A percentile compares a stretch with the other conserved stretches of the same genome.
phyloP scores from a whole-genome alignment of 1,284 basidiomycete genomes.

The Garcileccinum viscosum region DNA sequence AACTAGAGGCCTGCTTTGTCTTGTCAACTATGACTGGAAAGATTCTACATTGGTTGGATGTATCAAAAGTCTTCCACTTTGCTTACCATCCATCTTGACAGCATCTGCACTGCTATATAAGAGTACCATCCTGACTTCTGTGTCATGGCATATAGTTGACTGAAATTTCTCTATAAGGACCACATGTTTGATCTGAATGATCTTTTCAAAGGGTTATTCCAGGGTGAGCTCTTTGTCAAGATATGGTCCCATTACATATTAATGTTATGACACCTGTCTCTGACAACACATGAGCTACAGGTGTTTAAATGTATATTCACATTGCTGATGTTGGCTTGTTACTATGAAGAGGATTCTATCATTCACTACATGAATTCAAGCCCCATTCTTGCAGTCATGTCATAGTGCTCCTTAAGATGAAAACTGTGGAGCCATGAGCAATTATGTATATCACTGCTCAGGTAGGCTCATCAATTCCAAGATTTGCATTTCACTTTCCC shows the following conservation, averaged over 20 bases:
- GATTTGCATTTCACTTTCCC: neutral
- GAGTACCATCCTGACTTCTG: neutral
- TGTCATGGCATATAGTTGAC: neutral
- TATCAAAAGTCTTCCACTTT: neutral
- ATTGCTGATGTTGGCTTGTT: neutral
- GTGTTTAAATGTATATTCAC: slow-evolving; percentile 1
- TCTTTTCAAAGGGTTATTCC: neutral
- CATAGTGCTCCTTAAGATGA: neutral
- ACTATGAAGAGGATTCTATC: neutral
- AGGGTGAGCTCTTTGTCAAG: neutral
- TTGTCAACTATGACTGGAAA: neutral
- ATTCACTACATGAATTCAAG: neutral
- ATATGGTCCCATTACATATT: neutral
- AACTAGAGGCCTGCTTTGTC: neutral
- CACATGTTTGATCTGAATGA: neutral
- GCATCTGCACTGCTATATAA: neutral
- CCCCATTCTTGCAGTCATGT: neutral
- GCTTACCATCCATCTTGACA: neutral
- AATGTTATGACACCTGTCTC: neutral
- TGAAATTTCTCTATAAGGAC: neutral
- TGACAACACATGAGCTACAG: neutral
- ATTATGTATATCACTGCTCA: neutral
- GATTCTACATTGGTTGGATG: neutral
- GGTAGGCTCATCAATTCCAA: neutral
- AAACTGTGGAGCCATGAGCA: neutral